Conservation (phyloP, 2,329 filamentous ascomycete genomes). For the Lasiodiplodia gonubiensis region DNA sequence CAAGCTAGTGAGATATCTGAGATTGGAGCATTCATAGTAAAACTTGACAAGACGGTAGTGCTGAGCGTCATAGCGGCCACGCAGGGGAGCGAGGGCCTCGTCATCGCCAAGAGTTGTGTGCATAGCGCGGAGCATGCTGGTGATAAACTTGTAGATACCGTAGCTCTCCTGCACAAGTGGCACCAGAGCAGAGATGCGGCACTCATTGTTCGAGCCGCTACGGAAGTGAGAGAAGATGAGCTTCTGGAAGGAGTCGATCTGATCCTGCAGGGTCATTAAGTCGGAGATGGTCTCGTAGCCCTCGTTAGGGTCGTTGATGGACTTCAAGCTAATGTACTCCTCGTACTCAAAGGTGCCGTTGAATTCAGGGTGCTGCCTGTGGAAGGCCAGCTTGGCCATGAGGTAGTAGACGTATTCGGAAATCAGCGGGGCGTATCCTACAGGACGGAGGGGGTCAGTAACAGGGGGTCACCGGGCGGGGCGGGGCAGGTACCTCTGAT, state of each 20-base stretch:
- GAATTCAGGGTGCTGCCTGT: constrained; percentile 95
- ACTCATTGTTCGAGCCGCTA: constrained; percentile 90
- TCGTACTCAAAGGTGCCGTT: constrained; percentile 99
- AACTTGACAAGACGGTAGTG: constrained; percentile 97
- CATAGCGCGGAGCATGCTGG: constrained; percentile 98
- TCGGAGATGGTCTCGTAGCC: constrained; percentile 96
- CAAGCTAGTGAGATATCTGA: constrained; percentile 92
- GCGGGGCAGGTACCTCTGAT: constrained; percentile 66
- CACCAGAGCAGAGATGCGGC: constrained; percentile 90
- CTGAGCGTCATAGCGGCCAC: constrained; percentile 89
- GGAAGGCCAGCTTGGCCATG: constrained; percentile 93
- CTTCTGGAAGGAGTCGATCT: constrained; percentile 98
- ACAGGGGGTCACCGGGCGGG: background rate
- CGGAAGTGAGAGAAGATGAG: constrained; percentile 97
- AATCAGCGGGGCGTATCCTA: constrained; percentile 86
- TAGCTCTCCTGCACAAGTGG: constrained; percentile 97
- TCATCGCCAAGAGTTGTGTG: constrained; percentile 94
- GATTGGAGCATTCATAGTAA: constrained; percentile 98
- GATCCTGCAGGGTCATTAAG: constrained; percentile 94
- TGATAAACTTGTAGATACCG: constrained; percentile 99
- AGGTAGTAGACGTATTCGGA: constrained; percentile 97
- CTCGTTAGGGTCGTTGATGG: constrained; percentile 98
- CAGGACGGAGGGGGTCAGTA: constrained; percentile 5
- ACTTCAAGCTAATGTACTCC: constrained; percentile 97
- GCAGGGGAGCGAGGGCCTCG: constrained; percentile 86